Evolutionary conservation across 768 basidiomycete genomes (phyloP), one percentile per base, ranked within the genome.

Genomic region (Cyathus striatus): DNA sequence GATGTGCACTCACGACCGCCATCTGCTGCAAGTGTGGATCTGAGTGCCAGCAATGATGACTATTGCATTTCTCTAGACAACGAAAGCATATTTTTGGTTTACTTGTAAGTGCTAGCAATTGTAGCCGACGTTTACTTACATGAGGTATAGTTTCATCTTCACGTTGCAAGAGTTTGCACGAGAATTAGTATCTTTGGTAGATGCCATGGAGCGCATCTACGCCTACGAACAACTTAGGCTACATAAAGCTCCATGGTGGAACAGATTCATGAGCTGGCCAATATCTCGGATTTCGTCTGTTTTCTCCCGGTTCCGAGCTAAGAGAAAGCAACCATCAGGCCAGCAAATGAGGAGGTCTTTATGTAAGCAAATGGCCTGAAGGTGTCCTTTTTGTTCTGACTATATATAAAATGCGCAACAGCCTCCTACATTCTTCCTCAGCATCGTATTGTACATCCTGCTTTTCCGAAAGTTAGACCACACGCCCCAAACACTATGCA

Each of bases 81-180:
- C 50, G 93, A 96, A 52, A 81, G 82, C 44, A 73, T 96, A 1
- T 95, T 95, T 58, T 61, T 94, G 20, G 85, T 93, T 0, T 95
- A 94, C 57, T 95, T 93, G 93, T 94, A 48, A 59, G 90, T 71
- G 34, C 35, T 41, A 3, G 27, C 38, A 16, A 41, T 26, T n/a
- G n/a, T n/a, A n/a, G n/a, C n/a, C n/a, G n/a, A n/a, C n/a, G n/a
- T n/a, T n/a, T n/a, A n/a, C n/a, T n/a, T n/a, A n/a, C n/a, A n/a
- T n/a, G n/a, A n/a, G n/a, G n/a, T n/a, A 38, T 49, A 96, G 93
- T 68, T 97, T 95, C 64, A 86, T 96, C 49, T 99, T 97, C 63
- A 95, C 92, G 0, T 60, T 97, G 34, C 92, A 99, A 63, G 96
- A 98, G 57, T 97, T 97, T 58, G 78, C 90, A 6, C 71, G 76